A percentile compares a stretch with the other conserved stretches of the same genome.
Conservation (phyloP, 768 basidiomycete genomes). For the Boletellus sp. region DNA sequence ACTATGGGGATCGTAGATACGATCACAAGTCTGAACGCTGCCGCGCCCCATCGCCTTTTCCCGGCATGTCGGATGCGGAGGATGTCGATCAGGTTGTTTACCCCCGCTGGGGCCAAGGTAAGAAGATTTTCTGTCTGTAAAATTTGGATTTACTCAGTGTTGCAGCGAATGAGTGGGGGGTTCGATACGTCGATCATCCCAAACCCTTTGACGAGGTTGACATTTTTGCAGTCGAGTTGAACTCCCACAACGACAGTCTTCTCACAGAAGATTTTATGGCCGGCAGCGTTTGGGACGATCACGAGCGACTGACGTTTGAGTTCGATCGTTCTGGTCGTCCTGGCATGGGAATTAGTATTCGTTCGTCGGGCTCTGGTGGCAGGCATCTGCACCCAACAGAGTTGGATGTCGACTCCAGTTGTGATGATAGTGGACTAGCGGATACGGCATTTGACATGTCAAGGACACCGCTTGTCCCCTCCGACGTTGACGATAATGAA, state of each 20-base stretch:
- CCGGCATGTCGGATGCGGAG: conserved; percentile 8
- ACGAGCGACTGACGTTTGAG: conserved; percentile 19
- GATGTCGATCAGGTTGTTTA: conserved; percentile 28
- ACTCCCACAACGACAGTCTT: conserved; percentile 23
- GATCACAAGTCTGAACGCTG: conserved; percentile 20
- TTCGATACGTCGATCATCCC: conserved; percentile 15
- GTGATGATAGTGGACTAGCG: conserved; percentile 6
- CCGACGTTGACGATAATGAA: conserved; percentile 27
- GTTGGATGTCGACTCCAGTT: conserved; percentile 3
- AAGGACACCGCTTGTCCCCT: conserved; percentile 18
- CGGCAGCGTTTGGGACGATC: conserved; percentile 23
- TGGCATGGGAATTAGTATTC: not conserved
- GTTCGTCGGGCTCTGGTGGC: conserved; percentile 2
- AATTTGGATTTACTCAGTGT: conserved; percentile 8
- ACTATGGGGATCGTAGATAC: conserved; percentile 27
- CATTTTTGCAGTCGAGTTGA: conserved; percentile 23
- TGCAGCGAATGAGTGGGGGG: conserved; percentile 30
- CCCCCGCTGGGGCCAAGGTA: conserved; percentile 26
- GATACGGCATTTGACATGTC: conserved; percentile 21
- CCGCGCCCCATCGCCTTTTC: conserved; percentile 28
- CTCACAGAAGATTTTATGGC: conserved; percentile 22
- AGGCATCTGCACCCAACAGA: conserved; percentile 8
- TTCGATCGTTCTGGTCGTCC: conserved; percentile 9
- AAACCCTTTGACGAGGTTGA: conserved; percentile 13
- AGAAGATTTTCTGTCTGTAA: not conserved